Conservation (phyloP, 768 basidiomycete species). For the Rhodotorula toruloides region DNA sequence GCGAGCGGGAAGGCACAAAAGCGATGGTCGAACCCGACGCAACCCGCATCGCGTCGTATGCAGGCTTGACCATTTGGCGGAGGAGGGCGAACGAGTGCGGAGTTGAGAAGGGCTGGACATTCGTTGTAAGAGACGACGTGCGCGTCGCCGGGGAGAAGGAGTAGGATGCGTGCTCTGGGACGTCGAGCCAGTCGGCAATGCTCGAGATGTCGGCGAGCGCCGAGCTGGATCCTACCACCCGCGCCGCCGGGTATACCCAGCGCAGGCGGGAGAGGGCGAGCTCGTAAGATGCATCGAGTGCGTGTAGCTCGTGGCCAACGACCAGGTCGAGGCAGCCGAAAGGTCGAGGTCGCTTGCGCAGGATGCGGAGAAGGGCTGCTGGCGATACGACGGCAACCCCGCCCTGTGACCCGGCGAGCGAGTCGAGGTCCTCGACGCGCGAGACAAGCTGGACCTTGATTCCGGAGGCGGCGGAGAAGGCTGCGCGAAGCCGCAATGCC, state of each 20-base stretch:
- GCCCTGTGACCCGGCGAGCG: slow-evolving; percentile 4
- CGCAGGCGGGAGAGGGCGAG: slow-evolving; percentile 68
- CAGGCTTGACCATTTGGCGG: slow-evolving; percentile 87
- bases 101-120: slow-evolving; percentile 72
- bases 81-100: slow-evolving; percentile 79
- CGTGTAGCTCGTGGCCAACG: slow-evolving; percentile 77
- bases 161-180: slow-evolving; percentile 57
- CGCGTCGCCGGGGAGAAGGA: slow-evolving; percentile 79
- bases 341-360: slow-evolving; percentile 27
- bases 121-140: slow-evolving; percentile 66
- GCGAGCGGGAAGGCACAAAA: slow-evolving; percentile 78
- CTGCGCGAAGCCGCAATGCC: slow-evolving; percentile 40
- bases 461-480: slow-evolving; percentile 35
- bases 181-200: slow-evolving; percentile 73
- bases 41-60: slow-evolving; percentile 62
- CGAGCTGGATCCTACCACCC: slow-evolving; percentile 69
- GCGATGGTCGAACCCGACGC: slow-evolving; percentile 57
- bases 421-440: slow-evolving; percentile 16
- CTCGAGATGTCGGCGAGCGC: slow-evolving; percentile 76
- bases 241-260: slow-evolving; percentile 59
- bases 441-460: slow-evolving; percentile 24
- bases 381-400: slow-evolving; percentile 43
- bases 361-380: slow-evolving; percentile 36
- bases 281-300: slow-evolving; percentile 75
- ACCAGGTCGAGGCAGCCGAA: slow-evolving; percentile 59